phyloP scores from a whole-genome alignment of 495 filamentous ascomycete genomes.

The Penicillium longicatenatum region DNA sequence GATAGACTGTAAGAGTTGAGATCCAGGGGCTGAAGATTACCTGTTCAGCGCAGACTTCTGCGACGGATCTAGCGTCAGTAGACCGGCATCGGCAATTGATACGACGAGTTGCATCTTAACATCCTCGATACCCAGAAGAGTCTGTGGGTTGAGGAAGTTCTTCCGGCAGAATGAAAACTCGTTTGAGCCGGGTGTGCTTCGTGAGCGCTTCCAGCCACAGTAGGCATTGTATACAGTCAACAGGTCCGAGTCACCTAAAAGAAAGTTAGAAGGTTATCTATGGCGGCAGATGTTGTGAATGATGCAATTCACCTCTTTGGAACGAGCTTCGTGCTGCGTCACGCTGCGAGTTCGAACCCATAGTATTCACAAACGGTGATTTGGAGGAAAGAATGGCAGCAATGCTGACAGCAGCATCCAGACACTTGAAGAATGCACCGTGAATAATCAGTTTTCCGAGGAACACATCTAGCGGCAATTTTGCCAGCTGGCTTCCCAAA shows the following conservation, averaged over 20 bases:
- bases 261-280: slow-evolving; percentile 20
- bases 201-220: slow-evolving; percentile 78
- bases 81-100: slow-evolving; percentile 77
- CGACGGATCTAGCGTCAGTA: slow-evolving; percentile 67
- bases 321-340: slow-evolving; percentile 75
- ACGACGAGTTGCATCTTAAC: slow-evolving; percentile 87
- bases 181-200: slow-evolving; percentile 61
- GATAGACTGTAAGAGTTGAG: too few relatives aligned
- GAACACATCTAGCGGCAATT: slow-evolving; percentile 89
- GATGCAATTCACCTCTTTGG: slow-evolving; percentile 56
- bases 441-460: slow-evolving; percentile 90
- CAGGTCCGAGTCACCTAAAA: slow-evolving; percentile 79
- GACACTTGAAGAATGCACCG: slow-evolving; percentile 80
- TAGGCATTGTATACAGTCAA: slow-evolving; percentile 94
- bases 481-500: slow-evolving; percentile 81
- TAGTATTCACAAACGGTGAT: slow-evolving; percentile 84
- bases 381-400: slow-evolving; percentile 93
- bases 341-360: slow-evolving; percentile 79
- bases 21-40: too few relatives aligned
- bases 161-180: slow-evolving; percentile 88
- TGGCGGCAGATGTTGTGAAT: background rate
- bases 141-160: slow-evolving; percentile 84
- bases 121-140: slow-evolving; percentile 87
- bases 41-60: slow-evolving; percentile 69
- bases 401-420: slow-evolving; percentile 87